Percentiles rank a stretch among this genome's conserved stretches.
phyloP scores from a whole-genome alignment of 306 rosid species.

The Quercus rubra region DNA sequence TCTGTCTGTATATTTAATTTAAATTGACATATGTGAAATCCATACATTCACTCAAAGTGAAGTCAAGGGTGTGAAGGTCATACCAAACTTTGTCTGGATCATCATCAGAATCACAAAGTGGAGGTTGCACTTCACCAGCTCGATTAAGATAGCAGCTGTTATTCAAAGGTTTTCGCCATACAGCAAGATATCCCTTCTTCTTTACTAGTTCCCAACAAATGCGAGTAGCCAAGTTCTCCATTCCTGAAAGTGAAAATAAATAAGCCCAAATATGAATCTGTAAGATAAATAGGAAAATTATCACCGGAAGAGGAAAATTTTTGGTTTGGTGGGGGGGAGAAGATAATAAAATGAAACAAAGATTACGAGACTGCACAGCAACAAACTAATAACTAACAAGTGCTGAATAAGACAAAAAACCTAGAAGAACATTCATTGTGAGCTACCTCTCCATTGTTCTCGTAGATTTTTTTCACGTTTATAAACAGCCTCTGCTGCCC shows the following conservation, averaged over 20 bases:
- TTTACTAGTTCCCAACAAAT: slow-evolving; percentile 83
- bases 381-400: not conserved
- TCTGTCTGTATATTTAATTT: not conserved
- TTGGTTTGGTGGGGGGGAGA: too few relatives aligned
- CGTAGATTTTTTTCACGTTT: slow-evolving; percentile 65
- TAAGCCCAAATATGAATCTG: slow-evolving; percentile 20
- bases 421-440: slow-evolving; percentile 4
- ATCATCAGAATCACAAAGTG: slow-evolving; percentile 65
- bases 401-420: not conserved
- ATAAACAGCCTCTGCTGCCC: slow-evolving; percentile 93
- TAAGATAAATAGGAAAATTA: not conserved
- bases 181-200: slow-evolving; percentile 80
- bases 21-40: not conserved
- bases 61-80: slow-evolving; percentile 16
- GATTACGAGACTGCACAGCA: not conserved
- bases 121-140: slow-evolving; percentile 49
- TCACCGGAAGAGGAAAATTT: not conserved
- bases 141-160: slow-evolving; percentile 78
- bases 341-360: not conserved
- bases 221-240: slow-evolving; percentile 62
- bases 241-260: slow-evolving; percentile 43
- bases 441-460: slow-evolving; percentile 86
- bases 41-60: not conserved
- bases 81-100: slow-evolving; percentile 90
- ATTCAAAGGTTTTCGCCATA: slow-evolving; percentile 80